These are phyloP conservation scores for Diaporthe caulivora DNA, from an alignment of 2,329 filamentous ascomycete species.

Conservation along the genomic window DNA sequence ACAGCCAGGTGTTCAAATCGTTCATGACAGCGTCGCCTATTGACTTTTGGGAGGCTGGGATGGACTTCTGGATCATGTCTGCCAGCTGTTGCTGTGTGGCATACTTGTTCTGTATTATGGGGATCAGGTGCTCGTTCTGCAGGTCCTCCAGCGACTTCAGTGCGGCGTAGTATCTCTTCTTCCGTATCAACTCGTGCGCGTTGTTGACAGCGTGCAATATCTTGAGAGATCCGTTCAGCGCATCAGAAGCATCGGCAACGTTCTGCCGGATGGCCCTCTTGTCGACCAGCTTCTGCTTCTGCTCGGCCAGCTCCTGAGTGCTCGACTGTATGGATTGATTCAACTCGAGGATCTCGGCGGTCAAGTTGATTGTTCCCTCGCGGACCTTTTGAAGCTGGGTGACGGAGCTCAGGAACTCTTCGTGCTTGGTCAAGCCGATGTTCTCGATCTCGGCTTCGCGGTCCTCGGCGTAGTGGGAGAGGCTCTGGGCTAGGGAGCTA, in stretches of 20 bases:
- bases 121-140: slow-evolving; percentile 90
- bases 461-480: slow-evolving; percentile 85
- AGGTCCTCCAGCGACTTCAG: slow-evolving; percentile 94
- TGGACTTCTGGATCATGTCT: slow-evolving; percentile 94
- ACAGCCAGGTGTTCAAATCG: slow-evolving; percentile 97
- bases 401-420: slow-evolving; percentile 94
- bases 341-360: slow-evolving; percentile 89
- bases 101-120: slow-evolving; percentile 81
- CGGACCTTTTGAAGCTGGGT: slow-evolving; percentile 93
- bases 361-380: slow-evolving; percentile 89
- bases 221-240: slow-evolving; percentile 90
- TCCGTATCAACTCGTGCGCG: slow-evolving; percentile 89
- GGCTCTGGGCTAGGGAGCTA: slow-evolving; percentile 79
- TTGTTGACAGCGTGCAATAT: slow-evolving; percentile 94
- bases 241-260: slow-evolving; percentile 91
- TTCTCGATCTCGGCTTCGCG: slow-evolving; percentile 92
- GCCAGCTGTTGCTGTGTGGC: slow-evolving; percentile 96
- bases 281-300: slow-evolving; percentile 94
- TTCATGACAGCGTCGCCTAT: slow-evolving; percentile 98
- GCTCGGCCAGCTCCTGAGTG: slow-evolving; percentile 92
- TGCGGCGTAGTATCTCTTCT: slow-evolving; percentile 96
- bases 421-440: slow-evolving; percentile 95
- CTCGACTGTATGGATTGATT: slow-evolving; percentile 96
- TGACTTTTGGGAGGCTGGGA: slow-evolving; percentile 89
- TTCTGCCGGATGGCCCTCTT: slow-evolving; percentile 94